Evolutionary conservation across 805 yeast genomes (phyloP), one percentile per base, ranked within the genome.

Genomic region (Pichia gijzeniarum): DNA sequence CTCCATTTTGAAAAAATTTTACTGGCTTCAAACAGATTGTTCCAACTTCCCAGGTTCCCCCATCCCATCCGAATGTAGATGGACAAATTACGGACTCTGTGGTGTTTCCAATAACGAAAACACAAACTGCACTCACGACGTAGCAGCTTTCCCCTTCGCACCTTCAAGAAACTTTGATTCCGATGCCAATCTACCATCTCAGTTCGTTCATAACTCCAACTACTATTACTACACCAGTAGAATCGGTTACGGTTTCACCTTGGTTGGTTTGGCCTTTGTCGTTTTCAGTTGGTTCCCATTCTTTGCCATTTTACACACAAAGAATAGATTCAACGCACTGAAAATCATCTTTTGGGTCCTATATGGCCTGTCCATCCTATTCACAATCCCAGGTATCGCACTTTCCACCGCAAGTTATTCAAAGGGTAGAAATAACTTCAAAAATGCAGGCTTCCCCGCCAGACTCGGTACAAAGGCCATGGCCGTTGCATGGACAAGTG

Each of bases 121-220:
- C 63, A 38, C 54, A 25, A 59, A 71, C 53, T 88, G 88, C 67
- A 62, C 78, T 37, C 48, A 63, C 18, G 74, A 73, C 57, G 60
- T 63, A 38, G 84, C 96, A 17, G 97, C 86, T n/a, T 81, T 73
- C 65, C 88, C 96, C 36, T 79, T 89, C 60, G 85, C 95, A 21
- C 96, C 96, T 25, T 75, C 64, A 39, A 79, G 77, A 56, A 86
- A 87, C 68, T 88, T 88, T 56, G 70, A 81, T 43, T 57, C 68
- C 35, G 41, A 28, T 9, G 48, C 51, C 6, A 72, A 71, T 41
- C 72, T 82, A 41, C 95, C 95, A 21, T 31, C 58, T 3, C 65
- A 67, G 21, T 80, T 88, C 54, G 54, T 67, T 42, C 53, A 62
- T 28, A 61, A 72, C 59, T 70, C 77, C 51, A 68, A 74, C 52